phyloP scores from a whole-genome alignment of 768 basidiomycete species.

The Xerocomus brunneocitrinus region DNA sequence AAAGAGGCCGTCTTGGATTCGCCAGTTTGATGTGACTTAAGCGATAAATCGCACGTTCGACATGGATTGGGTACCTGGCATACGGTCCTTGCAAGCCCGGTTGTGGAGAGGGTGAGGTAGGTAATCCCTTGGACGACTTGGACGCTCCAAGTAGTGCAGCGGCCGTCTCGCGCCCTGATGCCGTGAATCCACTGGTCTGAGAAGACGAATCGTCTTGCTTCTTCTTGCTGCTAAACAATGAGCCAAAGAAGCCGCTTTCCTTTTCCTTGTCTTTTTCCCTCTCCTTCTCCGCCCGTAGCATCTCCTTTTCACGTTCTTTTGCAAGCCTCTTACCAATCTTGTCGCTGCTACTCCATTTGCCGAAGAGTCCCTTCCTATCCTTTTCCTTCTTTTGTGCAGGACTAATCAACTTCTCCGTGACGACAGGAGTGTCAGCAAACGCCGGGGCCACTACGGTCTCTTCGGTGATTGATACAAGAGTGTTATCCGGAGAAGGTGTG shows the following conservation, averaged over 20 bases:
- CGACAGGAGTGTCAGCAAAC: slow-evolving; percentile 18
- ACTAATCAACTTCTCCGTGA: slow-evolving; percentile 18
- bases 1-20: slow-evolving; percentile 91
- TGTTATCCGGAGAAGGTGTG: slow-evolving; percentile 54
- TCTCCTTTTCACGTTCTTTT: slow-evolving; percentile 48
- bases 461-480: slow-evolving; percentile 23
- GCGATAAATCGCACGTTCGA: slow-evolving; percentile 96
- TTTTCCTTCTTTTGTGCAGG: slow-evolving; percentile 56
- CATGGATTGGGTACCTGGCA: slow-evolving; percentile 94
- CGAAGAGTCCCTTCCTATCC: slow-evolving; percentile 66
- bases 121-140: slow-evolving; percentile 68
- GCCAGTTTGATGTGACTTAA: slow-evolving; percentile 98
- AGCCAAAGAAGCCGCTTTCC: slow-evolving; percentile 86
- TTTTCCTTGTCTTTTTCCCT: slow-evolving; percentile 41
- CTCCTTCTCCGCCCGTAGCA: slow-evolving; percentile 44
- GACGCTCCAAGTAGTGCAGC: slow-evolving; percentile 81
- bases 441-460: slow-evolving; percentile 25
- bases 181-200: slow-evolving; percentile 30
- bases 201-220: slow-evolving; percentile 72
- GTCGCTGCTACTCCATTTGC: slow-evolving; percentile 56
- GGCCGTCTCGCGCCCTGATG: slow-evolving; percentile 80
- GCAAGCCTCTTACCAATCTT: slow-evolving; percentile 58
- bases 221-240: slow-evolving; percentile 82
- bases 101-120: slow-evolving; percentile 57
- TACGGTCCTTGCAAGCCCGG: slow-evolving; percentile 39